Base-by-base conservation (phyloP, 169 alveolate species). In the Babesia divergens region DNA sequence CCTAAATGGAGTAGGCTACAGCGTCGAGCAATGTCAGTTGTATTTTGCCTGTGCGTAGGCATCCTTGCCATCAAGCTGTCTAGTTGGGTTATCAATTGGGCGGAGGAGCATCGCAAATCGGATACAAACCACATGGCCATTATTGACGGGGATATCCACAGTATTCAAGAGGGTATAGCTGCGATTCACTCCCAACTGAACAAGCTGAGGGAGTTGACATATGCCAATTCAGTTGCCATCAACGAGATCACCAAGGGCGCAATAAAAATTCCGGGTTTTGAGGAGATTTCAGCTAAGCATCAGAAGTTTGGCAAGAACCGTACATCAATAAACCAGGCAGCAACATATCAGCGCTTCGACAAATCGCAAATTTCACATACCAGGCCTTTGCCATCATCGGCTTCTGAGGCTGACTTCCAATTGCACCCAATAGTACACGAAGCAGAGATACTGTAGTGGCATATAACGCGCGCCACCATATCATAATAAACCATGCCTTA, bases 171-270 rank as follows among this genome's bases (percentile, higher is more conserved):
- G 31, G 55, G 50, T 4, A 43, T 66, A 11, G 85, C 65, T 16
- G 70, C 54, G 13, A 34, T 76, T 22, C 37, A 72, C 47, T 31
- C 44, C 28, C 74, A 76, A 47, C 24, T 76, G 28, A 65, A 52
- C 51, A 76, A 76, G 46, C 56, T 76, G 34, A 76, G 56, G 60
- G 85, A 76, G 32, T 34, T 47, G 2, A 29, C 74, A 6, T 76
- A 76, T 31, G 60, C 69, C 46, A 76, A 76, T 49, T 54, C 85
- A 0, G 74, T 76, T 1, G 85, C 85, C 40, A 76, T 76, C 13
- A 76, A 76, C 51, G 81, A 65, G 7, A 31, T 76, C n/a, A 60
- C 85, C 52, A 58, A 76, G 20, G 85, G 85, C 22, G 72, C 35
- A 3, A 53, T 59, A 53, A 66, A 44, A 37, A 47, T 76, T 3